Base-by-base conservation (phyloP, 2,329 filamentous ascomycete genomes). In the Colletotrichum australisinense region DNA sequence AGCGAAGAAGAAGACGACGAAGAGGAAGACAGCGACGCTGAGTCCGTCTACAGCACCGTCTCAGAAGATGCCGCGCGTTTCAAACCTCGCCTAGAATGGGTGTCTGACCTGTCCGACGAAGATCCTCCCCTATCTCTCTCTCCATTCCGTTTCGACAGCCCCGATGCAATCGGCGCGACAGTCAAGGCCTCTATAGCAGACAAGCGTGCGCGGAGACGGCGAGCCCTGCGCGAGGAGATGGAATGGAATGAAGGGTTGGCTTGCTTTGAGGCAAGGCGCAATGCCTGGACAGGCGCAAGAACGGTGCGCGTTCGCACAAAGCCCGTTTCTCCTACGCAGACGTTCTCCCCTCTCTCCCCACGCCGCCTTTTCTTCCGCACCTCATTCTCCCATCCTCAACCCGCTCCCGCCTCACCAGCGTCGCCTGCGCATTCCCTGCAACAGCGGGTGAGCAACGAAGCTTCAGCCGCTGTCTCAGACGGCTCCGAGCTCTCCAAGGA, bases 211-310 rank as follows among this genome's bases (percentile, higher is more conserved):
- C 88, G 87, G 74, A 86, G 89, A 55, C 86, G 91, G 67, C 88
- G 86, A 76, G 88, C 86, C 62, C 80, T 90, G 63, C 88, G 90
- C 74, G 90, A 91, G 69, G 93, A 94, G 84, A 89, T 91, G 84
- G 81, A 85, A 35, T 97, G 93, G 92, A 98, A 98, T 78, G 87
- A 92, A 49, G 96, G 96, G 0, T 81, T 98, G 69, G 89, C 91
- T n/a, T 93, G 93, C 80, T 98, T 94, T 83, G 89, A 92, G 72
- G 90, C 92, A 35, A 88, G 94, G 72, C 89, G 95, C 62, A 91
- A 98, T 83, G 92, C 91, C 7, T 98, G 96, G 96, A 96, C 95
- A 1, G 93, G 93, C 38, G 95, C 95, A 38, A 89, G 89, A 75
- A 88, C 86, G 12, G 89, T 88, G 46, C 88, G 88, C 59, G 81